Evolutionary conservation across 108 stramenopile species (phyloP), one percentile per base, ranked within the genome.

Genomic region (Cyclostephanos invisitatus): DNA sequence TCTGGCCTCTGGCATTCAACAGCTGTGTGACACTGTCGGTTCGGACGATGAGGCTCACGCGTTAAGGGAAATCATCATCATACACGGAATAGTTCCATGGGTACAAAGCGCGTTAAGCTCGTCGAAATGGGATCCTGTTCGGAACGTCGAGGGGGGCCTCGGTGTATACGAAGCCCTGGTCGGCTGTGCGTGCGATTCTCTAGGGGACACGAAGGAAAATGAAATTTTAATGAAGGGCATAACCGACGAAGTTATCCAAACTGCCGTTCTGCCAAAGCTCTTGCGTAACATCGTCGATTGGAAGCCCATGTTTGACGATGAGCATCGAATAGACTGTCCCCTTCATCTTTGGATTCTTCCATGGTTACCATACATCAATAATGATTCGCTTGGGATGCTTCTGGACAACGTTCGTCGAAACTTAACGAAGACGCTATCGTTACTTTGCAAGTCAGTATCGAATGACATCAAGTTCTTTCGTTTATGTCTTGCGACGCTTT

Each of bases 311-410:
- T 55, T 83, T 44, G 74, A 79, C 37, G 56, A 65, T 37, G 44
- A 71, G 21, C 48, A 68, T 53, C 29, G 40, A 11, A n/a, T 86
- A 7, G 46, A 75, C 25, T 67, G 79, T 59, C 81, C 85, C 6
- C 64, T 90, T 37, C 84, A 92, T 78, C 47, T 68, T 4, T 92
- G 89, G 90, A 81, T 95, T 22, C 60, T 95, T 36, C 94, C 91
- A 22, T 95, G 94, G 94, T 40, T 95, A 25, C 87, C 83, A 7
- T 83, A 90, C 73, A 75, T 95, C 20, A 83, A 85, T 51, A 70
- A 84, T 62, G 78, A 74, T 15, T 72, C 81, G 24, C 37, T 90
- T 3, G 82, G 87, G 32, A 73, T 76, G 8, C 59, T 95, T 14
- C 17, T 90, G 10, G 36, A 78, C 37, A 91, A 95, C 47, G 82